phyloP scores from a whole-genome alignment of 352 stramenopile species.

The Pythium vanterpoolii region DNA sequence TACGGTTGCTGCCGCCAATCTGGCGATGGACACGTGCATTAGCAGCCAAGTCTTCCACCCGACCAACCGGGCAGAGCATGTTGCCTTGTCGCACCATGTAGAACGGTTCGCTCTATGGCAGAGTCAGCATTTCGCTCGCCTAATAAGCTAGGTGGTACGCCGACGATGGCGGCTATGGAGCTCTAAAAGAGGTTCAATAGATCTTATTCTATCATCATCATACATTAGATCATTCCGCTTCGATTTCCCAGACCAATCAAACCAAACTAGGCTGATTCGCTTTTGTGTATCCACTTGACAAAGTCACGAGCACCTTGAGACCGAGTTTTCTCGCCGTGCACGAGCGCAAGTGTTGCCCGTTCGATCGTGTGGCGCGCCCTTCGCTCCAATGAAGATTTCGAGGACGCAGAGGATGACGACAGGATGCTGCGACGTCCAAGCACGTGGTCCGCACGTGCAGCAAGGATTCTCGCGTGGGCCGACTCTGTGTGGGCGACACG shows the following conservation, averaged over 20 bases:
- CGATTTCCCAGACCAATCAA: too few species aligned
- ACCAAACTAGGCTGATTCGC: neutral
- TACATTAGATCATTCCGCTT: too few species aligned
- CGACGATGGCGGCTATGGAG: neutral
- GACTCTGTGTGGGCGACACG: slow-evolving; percentile 37
- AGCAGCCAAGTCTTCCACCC: neutral
- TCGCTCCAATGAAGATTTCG: slow-evolving; percentile 32
- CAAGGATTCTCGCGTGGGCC: slow-evolving; percentile 39
- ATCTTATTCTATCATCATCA: neutral
- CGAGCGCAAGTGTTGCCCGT: slow-evolving; percentile 23
- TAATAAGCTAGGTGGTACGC: neutral
- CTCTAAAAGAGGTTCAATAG: neutral
- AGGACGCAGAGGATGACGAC: neutral
- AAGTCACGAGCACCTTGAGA: neutral
- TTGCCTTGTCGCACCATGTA: neutral
- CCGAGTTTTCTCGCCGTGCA: slow-evolving; percentile 21
- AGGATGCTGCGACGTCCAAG: slow-evolving; percentile 29
- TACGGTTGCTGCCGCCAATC: too few species aligned
- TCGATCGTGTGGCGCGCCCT: slow-evolving; percentile 37
- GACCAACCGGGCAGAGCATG: neutral
- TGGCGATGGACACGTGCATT: neutral
- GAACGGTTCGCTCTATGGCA: neutral
- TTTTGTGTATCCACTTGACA: neutral
- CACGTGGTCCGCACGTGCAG: slow-evolving; percentile 35
- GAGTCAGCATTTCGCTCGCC: neutral